A percentile compares a stretch with the other conserved stretches of the same genome.
Evolutionary conservation across 148 eudicot genomes (phyloP).

Genomic region (Diospyros kaki): DNA sequence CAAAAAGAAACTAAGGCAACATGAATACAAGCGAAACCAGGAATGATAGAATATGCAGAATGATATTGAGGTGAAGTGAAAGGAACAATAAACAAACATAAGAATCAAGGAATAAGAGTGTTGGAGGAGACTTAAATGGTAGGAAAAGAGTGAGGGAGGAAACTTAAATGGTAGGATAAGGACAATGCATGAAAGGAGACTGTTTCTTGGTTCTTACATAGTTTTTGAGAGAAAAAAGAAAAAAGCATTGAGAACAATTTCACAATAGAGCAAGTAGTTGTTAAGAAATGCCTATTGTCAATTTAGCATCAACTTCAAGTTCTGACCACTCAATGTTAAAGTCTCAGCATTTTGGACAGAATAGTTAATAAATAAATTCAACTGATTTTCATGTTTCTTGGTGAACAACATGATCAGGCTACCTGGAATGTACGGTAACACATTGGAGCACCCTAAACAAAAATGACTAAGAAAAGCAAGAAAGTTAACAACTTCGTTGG

Average conservation of each 20-base stretch:
- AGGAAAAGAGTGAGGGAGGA: conserved; percentile 1
- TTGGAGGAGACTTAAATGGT: neutral
- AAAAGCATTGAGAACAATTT: neutral
- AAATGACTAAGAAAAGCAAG: too few species aligned
- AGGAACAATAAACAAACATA: neutral
- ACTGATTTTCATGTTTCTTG: neutral
- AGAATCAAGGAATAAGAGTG: conserved; percentile 1
- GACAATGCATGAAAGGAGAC: neutral
- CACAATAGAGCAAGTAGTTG: neutral
- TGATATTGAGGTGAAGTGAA: neutral
- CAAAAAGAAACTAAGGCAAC: too few species aligned
- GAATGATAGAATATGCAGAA: too few species aligned
- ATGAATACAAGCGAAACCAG: too few species aligned
- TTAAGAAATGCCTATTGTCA: neutral
- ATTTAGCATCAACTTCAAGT: neutral
- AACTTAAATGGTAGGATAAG: neutral
- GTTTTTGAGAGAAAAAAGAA: neutral
- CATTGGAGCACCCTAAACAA: too few species aligned
- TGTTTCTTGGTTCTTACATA: neutral
- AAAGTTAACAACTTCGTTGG: too few species aligned
- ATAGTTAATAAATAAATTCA: too few species aligned
- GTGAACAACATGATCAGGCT: neutral
- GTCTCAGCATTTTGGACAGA: too few species aligned
- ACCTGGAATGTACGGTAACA: too few species aligned
- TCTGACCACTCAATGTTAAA: neutral